phyloP scores from a whole-genome alignment of 495 filamentous ascomycete species.

The Oleoguttula mirabilis region DNA sequence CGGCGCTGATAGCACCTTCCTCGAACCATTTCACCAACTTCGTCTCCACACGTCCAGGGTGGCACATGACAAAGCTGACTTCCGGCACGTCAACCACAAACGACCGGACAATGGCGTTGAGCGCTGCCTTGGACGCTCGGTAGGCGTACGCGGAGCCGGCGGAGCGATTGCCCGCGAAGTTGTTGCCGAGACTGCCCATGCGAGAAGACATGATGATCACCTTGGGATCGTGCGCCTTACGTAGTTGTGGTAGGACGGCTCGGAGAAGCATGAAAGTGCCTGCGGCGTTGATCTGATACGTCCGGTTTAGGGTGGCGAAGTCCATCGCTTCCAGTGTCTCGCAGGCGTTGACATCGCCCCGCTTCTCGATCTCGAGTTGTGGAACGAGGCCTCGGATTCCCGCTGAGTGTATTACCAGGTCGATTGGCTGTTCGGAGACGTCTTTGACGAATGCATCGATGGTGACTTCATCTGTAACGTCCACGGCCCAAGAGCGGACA shows the following conservation, averaged over 20 bases:
- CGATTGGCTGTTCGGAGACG: slow-evolving; percentile 18
- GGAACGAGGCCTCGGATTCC: slow-evolving; percentile 32
- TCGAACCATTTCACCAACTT: slow-evolving; percentile 31
- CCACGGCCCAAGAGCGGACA: slow-evolving; percentile 7
- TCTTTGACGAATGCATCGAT: slow-evolving; percentile 10
- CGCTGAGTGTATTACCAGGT: slow-evolving; percentile 28
- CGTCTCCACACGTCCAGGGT: slow-evolving; percentile 33
- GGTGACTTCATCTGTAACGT: slow-evolving; percentile 8
- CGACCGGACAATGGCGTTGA: slow-evolving; percentile 26
- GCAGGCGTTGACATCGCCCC: slow-evolving; percentile 22
- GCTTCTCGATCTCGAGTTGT: slow-evolving; percentile 10
- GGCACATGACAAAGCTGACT: slow-evolving; percentile 20
- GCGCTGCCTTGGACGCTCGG: slow-evolving; percentile 28
- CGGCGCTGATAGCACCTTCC: slow-evolving; percentile 30
- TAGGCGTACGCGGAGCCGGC: slow-evolving; percentile 28
- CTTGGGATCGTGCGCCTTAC: slow-evolving; percentile 14
- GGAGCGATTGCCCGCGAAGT: slow-evolving; percentile 10
- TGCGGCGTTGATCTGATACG: slow-evolving; percentile 27
- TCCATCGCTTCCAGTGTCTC: slow-evolving; percentile 29
- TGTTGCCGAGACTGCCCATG: slow-evolving; percentile 24
- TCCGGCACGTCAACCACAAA: slow-evolving; percentile 28
- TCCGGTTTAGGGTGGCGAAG: slow-evolving; percentile 19
- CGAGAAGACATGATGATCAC: slow-evolving; percentile 28
- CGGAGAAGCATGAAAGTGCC: slow-evolving; percentile 28
- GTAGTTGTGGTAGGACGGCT: slow-evolving; percentile 22